Conservation (phyloP, 805 yeast genomes). For the Monosporozyma unispora region DNA sequence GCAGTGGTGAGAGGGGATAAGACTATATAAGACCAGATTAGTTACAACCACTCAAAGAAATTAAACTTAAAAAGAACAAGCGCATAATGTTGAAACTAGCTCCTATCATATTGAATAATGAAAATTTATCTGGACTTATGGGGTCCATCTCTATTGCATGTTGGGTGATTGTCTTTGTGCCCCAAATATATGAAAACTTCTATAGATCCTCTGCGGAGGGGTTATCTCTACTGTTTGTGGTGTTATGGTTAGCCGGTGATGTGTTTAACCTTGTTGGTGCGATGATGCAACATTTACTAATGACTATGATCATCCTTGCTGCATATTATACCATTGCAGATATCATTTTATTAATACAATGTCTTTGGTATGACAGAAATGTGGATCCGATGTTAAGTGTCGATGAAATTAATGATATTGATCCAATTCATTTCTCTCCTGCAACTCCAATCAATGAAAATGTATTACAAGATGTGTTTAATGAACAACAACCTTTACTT, state of each 20-base stretch:
- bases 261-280: constrained; percentile 90
- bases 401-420: constrained; percentile 37
- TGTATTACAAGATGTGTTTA: constrained; percentile 41
- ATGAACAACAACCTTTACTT: constrained; percentile 27
- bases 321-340: constrained; percentile 91
- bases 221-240: constrained; percentile 72
- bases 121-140: constrained; percentile 62
- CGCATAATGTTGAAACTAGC: constrained; percentile 12
- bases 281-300: constrained; percentile 77
- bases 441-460: constrained; percentile 76
- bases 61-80: too few species aligned
- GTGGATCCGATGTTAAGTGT: constrained; percentile 7
- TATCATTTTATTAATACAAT: constrained; percentile 72
- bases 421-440: constrained; percentile 75
- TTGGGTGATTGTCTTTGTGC: constrained; percentile 97
- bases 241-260: constrained; percentile 90
- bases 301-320: constrained; percentile 90
- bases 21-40: too few species aligned
- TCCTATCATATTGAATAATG: constrained; percentile 56
- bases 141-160: constrained; percentile 89
- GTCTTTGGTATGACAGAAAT: constrained; percentile 56
- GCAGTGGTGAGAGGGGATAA: too few species aligned
- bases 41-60: too few species aligned
- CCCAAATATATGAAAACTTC: constrained; percentile 90
- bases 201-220: constrained; percentile 83